Conservation (phyloP, 306 rosid genomes). For the Dryas octopetala region DNA sequence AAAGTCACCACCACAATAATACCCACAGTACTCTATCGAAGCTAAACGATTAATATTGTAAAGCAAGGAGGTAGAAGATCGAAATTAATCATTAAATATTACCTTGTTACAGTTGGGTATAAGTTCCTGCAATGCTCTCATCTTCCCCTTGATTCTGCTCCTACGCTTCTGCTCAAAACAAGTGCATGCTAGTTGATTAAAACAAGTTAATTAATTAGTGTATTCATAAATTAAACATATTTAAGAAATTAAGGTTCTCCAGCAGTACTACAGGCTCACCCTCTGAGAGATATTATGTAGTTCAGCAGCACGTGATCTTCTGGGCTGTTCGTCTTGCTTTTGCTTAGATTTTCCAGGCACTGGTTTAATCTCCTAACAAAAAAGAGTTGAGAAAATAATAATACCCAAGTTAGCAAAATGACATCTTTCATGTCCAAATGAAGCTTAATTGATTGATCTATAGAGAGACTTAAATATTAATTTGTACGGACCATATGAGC, state of each 20-base stretch:
- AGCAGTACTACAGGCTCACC: background rate
- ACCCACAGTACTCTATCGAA: no score
- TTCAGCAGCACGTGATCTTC: constrained; percentile 9
- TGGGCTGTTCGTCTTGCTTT: background rate
- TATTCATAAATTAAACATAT: no score
- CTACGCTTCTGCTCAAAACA: constrained; percentile 17
- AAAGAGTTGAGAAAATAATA: background rate
- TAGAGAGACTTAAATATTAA: background rate
- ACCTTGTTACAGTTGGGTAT: constrained; percentile 34
- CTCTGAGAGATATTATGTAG: constrained; percentile 20
- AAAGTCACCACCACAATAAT: background rate
- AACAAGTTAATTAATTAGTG: no score
- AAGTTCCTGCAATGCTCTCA: constrained; percentile 15
- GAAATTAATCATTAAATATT: background rate
- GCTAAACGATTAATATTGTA: no score
- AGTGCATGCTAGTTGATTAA: background rate
- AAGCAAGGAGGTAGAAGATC: no score
- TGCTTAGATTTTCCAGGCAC: background rate
- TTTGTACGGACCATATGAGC: background rate
- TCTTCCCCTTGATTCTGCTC: constrained; percentile 22
- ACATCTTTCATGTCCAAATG: no score
- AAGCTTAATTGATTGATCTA: no score
- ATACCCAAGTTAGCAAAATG: background rate
- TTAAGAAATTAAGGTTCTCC: no score
- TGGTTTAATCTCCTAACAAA: background rate